phyloP scores from a whole-genome alignment of 768 basidiomycete genomes.

The Lactarius trivialis region DNA sequence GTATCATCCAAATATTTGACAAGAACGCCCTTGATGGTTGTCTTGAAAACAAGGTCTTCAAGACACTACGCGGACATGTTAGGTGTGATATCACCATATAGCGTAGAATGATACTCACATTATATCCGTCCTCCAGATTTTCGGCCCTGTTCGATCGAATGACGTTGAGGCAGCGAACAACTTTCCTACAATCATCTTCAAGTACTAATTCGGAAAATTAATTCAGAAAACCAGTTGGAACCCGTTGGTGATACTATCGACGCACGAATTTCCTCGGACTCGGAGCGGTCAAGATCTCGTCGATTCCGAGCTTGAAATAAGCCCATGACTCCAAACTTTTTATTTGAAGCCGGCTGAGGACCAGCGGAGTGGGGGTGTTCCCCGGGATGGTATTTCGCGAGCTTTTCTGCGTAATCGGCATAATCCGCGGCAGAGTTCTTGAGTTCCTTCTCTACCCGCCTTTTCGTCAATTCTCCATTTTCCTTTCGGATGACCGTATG shows the following conservation, averaged over 20 bases:
- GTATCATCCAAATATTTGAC: conserved; percentile 75
- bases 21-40: conserved; percentile 54
- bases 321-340: not conserved
- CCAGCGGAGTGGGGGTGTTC: conserved; percentile 36
- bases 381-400: conserved; percentile 82
- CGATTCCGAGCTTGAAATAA: not conserved
- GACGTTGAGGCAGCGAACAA: conserved; percentile 86
- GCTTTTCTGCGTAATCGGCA: conserved; percentile 70
- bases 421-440: conserved; percentile 70
- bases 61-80: conserved; percentile 50
- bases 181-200: conserved; percentile 89
- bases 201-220: conserved; percentile 1
- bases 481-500: conserved; percentile 42
- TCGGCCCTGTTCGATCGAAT: conserved; percentile 74
- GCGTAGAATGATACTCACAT: conserved; percentile 37
- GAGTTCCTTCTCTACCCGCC: conserved; percentile 85
- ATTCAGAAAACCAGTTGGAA: not conserved
- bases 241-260: not conserved
- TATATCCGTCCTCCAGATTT: conserved; percentile 75
- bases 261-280: conserved; percentile 85
- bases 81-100: not conserved
- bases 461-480: conserved; percentile 81
- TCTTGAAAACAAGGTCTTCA: conserved; percentile 66
- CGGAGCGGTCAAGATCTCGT: conserved; percentile 52
- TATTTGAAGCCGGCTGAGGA: conserved; percentile 27